These are phyloP conservation scores for Apiotrichum veenhuisii DNA, from an alignment of 1,284 basidiomycete genomes.

Conservation along the genomic window DNA sequence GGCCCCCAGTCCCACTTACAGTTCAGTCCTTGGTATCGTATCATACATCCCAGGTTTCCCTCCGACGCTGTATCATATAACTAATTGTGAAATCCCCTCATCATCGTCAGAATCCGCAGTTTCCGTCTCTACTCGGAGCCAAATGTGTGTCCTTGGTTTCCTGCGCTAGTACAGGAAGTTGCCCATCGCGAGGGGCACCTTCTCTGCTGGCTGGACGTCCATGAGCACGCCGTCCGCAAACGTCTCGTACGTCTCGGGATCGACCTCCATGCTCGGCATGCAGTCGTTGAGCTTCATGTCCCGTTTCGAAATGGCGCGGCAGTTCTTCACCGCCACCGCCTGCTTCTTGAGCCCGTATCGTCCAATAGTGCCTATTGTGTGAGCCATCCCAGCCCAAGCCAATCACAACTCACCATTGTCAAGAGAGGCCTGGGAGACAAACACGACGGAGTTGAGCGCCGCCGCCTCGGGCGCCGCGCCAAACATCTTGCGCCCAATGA, in stretches of 20 bases:
- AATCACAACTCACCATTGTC: constrained; percentile 54
- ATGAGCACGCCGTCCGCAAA: constrained; percentile 70
- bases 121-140: too few species aligned
- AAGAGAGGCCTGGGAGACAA: constrained; percentile 76
- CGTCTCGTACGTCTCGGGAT: constrained; percentile 90
- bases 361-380: constrained; percentile 48
- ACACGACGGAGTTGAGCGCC: constrained; percentile 72
- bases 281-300: constrained; percentile 91
- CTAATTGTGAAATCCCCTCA: too few species aligned
- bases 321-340: constrained; percentile 70
- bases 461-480: constrained; percentile 70
- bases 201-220: constrained; percentile 71
- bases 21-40: too few species aligned
- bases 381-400: too few species aligned
- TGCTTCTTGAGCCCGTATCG: constrained; percentile 73
- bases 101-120: too few species aligned
- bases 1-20: too few species aligned
- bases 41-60: too few species aligned
- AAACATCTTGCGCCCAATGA: constrained; percentile 85
- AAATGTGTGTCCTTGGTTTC: too few species aligned
- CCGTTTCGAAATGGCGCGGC: constrained; percentile 71
- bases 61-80: too few species aligned
- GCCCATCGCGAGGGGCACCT: constrained; percentile 62
- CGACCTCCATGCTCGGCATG: constrained; percentile 77
- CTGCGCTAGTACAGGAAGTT: constrained; percentile 54